Evolutionary conservation across 768 basidiomycete genomes (phyloP), one percentile per base, ranked within the genome.

Genomic region (Chalciporus chontae): DNA sequence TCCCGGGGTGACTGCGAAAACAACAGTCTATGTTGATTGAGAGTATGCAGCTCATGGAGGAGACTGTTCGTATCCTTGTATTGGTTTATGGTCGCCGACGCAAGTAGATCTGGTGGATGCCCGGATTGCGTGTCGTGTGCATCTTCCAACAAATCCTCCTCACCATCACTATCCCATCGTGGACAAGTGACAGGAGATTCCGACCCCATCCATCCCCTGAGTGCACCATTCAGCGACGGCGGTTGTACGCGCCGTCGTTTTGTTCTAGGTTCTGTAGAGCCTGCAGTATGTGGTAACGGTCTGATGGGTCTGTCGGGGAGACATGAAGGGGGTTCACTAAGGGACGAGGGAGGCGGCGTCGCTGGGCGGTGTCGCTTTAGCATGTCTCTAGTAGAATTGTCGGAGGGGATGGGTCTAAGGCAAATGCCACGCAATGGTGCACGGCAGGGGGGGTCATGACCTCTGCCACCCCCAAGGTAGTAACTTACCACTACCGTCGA

Each of bases 41-140:
- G 73, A 34, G 80, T 73, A 57, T 90, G 88, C 45, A 90, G 63
- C 58, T 89, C 81, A 49, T 85, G 81, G 32, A 91, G 77, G 55
- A 87, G 69, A 41, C 57, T 76, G 66, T 91, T 91, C 48, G 78
- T 71, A 27, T 72, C 69, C 61, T 77, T 77, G 70, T 90, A 91
- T 69, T 58, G 69, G 42, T 64, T 65, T 11, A 64, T 51, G 39
- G 54, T 47, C 37, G 42, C 37, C 8, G 44, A 23, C 14, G 45
- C 27, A 40, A 32, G 59, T 29, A 43, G 14, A 37, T 31, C 27
- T 37, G 50, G 24, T 4, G 41, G 51, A 32, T 40, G 36, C 32
- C 68, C 60, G 17, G 66, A 68, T 34, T 68, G 67, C 37, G 71
- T 68, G 34, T 71, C 71, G 27, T 69, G 64, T 15, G 64, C 68